These are phyloP conservation scores for Chlamydomonas schloesseri DNA, from an alignment of 139 green algal species.

Conservation along the genomic window DNA sequence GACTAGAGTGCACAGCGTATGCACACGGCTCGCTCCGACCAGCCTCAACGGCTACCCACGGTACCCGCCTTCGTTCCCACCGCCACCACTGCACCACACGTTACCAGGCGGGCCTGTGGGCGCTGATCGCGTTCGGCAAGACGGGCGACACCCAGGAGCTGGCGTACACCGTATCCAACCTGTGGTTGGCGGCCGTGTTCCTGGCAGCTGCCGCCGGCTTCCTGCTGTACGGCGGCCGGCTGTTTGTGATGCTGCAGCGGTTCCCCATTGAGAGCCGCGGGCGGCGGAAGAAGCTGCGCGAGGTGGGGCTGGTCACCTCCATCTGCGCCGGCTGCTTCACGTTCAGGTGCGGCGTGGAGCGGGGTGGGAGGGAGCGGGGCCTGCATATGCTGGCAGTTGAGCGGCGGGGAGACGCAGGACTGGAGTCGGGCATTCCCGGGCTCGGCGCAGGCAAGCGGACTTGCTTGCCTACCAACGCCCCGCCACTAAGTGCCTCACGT, in stretches of 20 bases:
- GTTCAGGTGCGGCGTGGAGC: slow-evolving; percentile 62
- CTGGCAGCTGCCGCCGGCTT: slow-evolving; percentile 87
- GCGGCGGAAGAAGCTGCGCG: slow-evolving; percentile 95
- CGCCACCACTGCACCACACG: no score
- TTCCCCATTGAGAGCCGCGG: slow-evolving; percentile 97
- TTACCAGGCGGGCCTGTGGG: slow-evolving; percentile 55
- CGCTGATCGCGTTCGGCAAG: slow-evolving; percentile 48
- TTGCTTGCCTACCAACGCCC: background rate
- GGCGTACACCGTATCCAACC: slow-evolving; percentile 63
- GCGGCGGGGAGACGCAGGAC: no score
- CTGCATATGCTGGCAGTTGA: background rate
- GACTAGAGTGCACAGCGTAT: no score
- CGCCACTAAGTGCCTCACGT: background rate
- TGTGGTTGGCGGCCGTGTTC: slow-evolving; percentile 86
- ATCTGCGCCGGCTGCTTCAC: slow-evolving; percentile 95
- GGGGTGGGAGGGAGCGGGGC: background rate
- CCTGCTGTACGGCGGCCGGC: slow-evolving; percentile 93
- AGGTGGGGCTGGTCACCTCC: slow-evolving; percentile 93
- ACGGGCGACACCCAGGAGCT: slow-evolving; percentile 16
- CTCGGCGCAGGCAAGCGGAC: background rate
- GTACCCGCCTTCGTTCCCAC: no score
- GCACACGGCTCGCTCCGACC: no score
- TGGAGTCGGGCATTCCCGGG: no score
- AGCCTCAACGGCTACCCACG: no score
- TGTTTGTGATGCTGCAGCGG: slow-evolving; percentile 92